These are phyloP conservation scores for Wickerhamomyces sp. DNA, from an alignment of 1,139 yeast species.

Conservation along the genomic window DNA sequence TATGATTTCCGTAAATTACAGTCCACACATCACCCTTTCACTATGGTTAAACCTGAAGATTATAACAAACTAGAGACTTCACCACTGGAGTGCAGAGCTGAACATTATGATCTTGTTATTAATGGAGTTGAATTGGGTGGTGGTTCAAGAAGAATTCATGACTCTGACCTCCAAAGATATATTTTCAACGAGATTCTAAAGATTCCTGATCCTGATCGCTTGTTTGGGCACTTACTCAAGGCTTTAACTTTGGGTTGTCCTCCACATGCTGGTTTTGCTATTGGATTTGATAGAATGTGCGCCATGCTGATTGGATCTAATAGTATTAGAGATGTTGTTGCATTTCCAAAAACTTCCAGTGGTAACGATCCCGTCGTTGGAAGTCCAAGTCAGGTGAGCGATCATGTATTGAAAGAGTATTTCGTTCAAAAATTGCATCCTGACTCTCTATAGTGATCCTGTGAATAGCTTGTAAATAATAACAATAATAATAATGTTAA, in stretches of 20 bases:
- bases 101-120: conserved; percentile 88
- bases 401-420: conserved; percentile 46
- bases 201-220: conserved; percentile 49
- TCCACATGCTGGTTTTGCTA: conserved; percentile 96
- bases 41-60: conserved; percentile 79
- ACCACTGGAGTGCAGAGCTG: conserved; percentile 77
- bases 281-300: conserved; percentile 90
- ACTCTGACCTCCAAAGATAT: conserved; percentile 66
- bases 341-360: conserved; percentile 89
- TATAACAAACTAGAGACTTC: conserved; percentile 46
- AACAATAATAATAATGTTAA: too few species aligned
- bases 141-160: conserved; percentile 94
- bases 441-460: not conserved
- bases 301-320: conserved; percentile 78
- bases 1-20: conserved; percentile 47
- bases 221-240: conserved; percentile 83
- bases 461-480: not conserved
- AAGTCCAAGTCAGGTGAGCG: conserved; percentile 67
- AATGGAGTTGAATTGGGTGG: conserved; percentile 98
- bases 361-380: conserved; percentile 88
- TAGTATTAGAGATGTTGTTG: conserved; percentile 88
- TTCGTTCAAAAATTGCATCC: conserved; percentile 10
- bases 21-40: conserved; percentile 95
- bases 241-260: conserved; percentile 94
- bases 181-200: conserved; percentile 55